These are phyloP conservation scores for Termitomyces sp. DNA, from an alignment of 768 basidiomycete genomes.

Conservation along the genomic window DNA sequence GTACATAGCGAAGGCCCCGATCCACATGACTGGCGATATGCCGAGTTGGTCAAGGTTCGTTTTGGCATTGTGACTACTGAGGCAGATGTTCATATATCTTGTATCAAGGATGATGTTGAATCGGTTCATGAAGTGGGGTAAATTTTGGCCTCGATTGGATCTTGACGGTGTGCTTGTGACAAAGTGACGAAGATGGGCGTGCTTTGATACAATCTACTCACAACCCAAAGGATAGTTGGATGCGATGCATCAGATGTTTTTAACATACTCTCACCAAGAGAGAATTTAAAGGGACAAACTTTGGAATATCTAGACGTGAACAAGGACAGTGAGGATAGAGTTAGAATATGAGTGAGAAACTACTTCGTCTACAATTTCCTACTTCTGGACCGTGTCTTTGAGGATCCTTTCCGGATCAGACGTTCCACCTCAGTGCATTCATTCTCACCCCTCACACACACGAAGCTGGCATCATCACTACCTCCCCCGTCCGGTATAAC, in stretches of 20 bases:
- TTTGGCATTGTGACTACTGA: not conserved
- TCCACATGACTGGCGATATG: constrained; percentile 24
- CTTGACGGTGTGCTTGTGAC: not conserved
- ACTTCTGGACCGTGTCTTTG: constrained; percentile 23
- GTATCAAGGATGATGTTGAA: constrained; percentile 5
- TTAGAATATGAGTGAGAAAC: not conserved
- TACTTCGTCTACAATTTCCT: not conserved
- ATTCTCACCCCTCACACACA: constrained; percentile 63
- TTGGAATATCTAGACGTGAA: not conserved
- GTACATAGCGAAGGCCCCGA: constrained; percentile 23
- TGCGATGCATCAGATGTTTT: not conserved
- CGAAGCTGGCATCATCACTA: constrained; percentile 48
- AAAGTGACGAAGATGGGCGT: not conserved
- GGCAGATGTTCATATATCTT: not conserved
- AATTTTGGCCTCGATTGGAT: not conserved
- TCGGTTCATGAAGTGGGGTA: not conserved
- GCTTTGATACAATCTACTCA: no score
- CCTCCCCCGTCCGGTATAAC: constrained; percentile 58
- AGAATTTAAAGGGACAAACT: not conserved
- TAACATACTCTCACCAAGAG: not conserved
- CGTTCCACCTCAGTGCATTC: constrained; percentile 61
- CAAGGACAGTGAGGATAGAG: not conserved
- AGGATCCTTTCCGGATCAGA: constrained; percentile 33
- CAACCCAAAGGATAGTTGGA: not conserved
- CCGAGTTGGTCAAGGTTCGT: constrained; percentile 9